Base-by-base conservation (phyloP, 495 filamentous ascomycete species). In the Neurospora hispaniola region DNA sequence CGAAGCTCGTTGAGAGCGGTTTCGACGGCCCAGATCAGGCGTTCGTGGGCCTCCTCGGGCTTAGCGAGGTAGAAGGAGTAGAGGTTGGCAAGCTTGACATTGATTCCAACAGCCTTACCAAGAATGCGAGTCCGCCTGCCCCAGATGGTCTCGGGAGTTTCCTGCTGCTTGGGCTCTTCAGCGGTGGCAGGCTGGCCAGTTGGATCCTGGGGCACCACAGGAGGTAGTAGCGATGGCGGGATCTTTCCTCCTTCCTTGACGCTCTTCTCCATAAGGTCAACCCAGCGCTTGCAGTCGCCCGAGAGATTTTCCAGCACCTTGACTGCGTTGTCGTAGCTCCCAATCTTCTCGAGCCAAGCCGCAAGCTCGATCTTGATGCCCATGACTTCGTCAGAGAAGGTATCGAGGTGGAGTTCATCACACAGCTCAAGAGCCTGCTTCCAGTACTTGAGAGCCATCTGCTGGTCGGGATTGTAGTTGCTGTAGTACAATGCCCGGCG, bases 401-500 rank as follows among this genome's bases (percentile, higher is more conserved):
- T 92, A 79, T 98, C 92, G 83, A 99, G 89, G 0, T 88, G 88
- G 54, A 90, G 75, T 77, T 94, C 89, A 23, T 87, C 80, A 43
- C 92, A 93, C 18, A 89, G 84, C 73, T 86, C 82, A 54, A 98
- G 80, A 3, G 95, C 96, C 69, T 90, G 84, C 73, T 88, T 88
- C 80, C 97, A 98, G 80, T 93, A 91, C 71, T 91, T 90, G 46
- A 96, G 81, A 3, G 96, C 94, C 69, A 89, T 85, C 69, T 88
- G 82, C n/a, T 91, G 89, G 54, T 96, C 88, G 10, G 90, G 82
- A 41, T 87, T 81, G 74, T 90, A 86, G 77, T 97, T 92, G 77
- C 89, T 92, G 82, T 92, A 97, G 82, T 93, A 98, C 18, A 98
- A 84, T 0, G 92, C 96, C 62, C 88, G 88, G n/a, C 96, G 93